phyloP scores from a whole-genome alignment of 2,329 filamentous ascomycete genomes.

The Chrysosporium queenslandicum region DNA sequence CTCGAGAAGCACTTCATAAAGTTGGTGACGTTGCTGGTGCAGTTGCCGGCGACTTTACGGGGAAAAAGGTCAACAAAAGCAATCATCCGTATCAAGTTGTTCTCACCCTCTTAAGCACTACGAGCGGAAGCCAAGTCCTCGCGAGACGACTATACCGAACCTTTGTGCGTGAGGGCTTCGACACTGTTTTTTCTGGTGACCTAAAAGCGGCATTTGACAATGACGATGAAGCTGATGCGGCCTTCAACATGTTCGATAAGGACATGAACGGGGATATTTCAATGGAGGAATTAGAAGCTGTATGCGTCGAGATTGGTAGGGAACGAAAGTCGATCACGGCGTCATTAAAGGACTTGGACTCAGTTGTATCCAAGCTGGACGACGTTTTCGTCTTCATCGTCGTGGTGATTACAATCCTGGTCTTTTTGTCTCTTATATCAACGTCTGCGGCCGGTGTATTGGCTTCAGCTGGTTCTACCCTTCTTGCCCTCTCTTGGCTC shows the following conservation, averaged over 20 bases:
- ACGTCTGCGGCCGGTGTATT: slow-evolving; percentile 81
- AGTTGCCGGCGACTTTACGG: slow-evolving; percentile 86
- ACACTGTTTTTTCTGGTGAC: slow-evolving; percentile 70
- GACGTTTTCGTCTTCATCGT: slow-evolving; percentile 84
- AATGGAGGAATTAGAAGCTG: slow-evolving; percentile 85
- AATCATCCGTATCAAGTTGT: slow-evolving; percentile 79
- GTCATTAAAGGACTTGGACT: slow-evolving; percentile 88
- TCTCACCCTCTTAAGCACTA: slow-evolving; percentile 62
- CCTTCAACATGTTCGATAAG: slow-evolving; percentile 88
- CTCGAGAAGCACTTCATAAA: slow-evolving; percentile 63
- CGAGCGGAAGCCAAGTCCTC: slow-evolving; percentile 66
- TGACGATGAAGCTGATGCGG: slow-evolving; percentile 75
- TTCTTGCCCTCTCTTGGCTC: slow-evolving; percentile 87
- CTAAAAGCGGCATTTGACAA: slow-evolving; percentile 68
- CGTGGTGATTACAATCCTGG: slow-evolving; percentile 65
- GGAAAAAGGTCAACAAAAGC: slow-evolving; percentile 55
- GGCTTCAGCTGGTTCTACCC: slow-evolving; percentile 75
- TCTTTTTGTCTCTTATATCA: slow-evolving; percentile 83
- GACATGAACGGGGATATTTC: slow-evolving; percentile 95
- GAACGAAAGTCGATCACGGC: slow-evolving; percentile 94
- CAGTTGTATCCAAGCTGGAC: slow-evolving; percentile 82
- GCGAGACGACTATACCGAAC: slow-evolving; percentile 83
- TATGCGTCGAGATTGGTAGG: slow-evolving; percentile 86
- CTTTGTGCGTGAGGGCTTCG: slow-evolving; percentile 62
- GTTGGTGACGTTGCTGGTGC: slow-evolving; percentile 77